Evolutionary conservation across 2,329 filamentous ascomycete genomes (phyloP).

Genomic region (Xylaria arbuscula): DNA sequence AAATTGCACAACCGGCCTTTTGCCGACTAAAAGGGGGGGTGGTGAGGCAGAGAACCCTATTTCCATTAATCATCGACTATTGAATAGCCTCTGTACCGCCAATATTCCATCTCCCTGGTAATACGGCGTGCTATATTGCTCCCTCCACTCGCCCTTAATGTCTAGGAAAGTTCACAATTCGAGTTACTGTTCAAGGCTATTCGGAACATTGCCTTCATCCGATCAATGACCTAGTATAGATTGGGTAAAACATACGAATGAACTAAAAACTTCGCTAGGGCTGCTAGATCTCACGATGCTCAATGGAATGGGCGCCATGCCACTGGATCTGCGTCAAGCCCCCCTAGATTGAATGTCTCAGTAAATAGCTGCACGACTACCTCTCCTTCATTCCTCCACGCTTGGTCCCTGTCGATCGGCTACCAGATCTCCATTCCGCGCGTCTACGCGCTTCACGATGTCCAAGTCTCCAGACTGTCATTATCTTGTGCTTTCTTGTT

Average conservation of each 20-base stretch:
- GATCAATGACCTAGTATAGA: not conserved
- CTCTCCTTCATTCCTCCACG: conserved; percentile 43
- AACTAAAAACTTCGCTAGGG: not conserved
- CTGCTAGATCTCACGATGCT: not conserved
- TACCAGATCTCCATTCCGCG: conserved; percentile 36
- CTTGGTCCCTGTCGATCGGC: conserved; percentile 30
- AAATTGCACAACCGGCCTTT: not conserved
- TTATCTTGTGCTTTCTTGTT: not conserved
- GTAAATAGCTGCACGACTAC: not conserved
- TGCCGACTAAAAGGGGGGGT: not conserved
- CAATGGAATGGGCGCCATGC: conserved; percentile 21
- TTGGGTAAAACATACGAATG: not conserved
- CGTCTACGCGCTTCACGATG: conserved; percentile 11
- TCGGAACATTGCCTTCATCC: not conserved
- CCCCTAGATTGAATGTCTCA: conserved; percentile 30
- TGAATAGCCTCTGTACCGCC: not conserved
- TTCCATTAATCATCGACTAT: not conserved
- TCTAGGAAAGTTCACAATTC: not conserved
- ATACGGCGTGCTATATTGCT: not conserved
- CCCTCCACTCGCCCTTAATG: not conserved
- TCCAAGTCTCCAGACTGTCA: not conserved
- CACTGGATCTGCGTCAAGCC: not conserved
- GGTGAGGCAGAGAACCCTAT: not conserved
- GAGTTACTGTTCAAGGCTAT: not conserved
- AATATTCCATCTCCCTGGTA: conserved; percentile 2